Conservation (phyloP, 164 flowering plant species). For the Sextonia rubra region DNA sequence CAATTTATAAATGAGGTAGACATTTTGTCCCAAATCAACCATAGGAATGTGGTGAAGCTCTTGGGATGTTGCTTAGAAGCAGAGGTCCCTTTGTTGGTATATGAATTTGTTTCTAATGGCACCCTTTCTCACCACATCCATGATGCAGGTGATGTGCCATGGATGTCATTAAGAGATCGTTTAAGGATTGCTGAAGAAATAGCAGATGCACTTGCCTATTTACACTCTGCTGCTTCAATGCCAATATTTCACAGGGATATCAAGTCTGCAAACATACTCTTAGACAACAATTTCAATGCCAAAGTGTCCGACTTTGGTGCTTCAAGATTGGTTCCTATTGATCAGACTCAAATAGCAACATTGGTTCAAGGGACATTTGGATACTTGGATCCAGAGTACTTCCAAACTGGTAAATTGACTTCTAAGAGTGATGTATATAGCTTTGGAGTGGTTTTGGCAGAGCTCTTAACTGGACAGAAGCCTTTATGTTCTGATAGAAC, state of each 20-base stretch:
- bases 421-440: conserved; percentile 75
- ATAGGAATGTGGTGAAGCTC: conserved; percentile 49
- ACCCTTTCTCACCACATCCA: conserved; percentile 54
- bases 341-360: conserved; percentile 49
- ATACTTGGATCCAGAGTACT: conserved; percentile 64
- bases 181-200: conserved; percentile 48
- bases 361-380: conserved; percentile 67
- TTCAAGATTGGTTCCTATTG: conserved; percentile 46
- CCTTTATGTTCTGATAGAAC: neutral
- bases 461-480: conserved; percentile 56
- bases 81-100: conserved; percentile 51
- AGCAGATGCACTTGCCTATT: conserved; percentile 57
- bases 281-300: conserved; percentile 46
- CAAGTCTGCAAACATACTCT: conserved; percentile 56
- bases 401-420: conserved; percentile 44
- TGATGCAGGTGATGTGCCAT: conserved; percentile 15
- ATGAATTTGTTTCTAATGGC: conserved; percentile 55
- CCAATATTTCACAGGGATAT: conserved; percentile 65
- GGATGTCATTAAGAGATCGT: conserved; percentile 41
- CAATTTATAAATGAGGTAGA: conserved; percentile 12
- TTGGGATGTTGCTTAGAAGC: conserved; percentile 59
- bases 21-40: conserved; percentile 16
- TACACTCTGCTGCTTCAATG: conserved; percentile 50
- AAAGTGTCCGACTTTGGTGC: conserved; percentile 65
- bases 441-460: conserved; percentile 58